These are phyloP conservation scores for Panus rudis DNA, from an alignment of 768 basidiomycete species.

Conservation along the genomic window DNA sequence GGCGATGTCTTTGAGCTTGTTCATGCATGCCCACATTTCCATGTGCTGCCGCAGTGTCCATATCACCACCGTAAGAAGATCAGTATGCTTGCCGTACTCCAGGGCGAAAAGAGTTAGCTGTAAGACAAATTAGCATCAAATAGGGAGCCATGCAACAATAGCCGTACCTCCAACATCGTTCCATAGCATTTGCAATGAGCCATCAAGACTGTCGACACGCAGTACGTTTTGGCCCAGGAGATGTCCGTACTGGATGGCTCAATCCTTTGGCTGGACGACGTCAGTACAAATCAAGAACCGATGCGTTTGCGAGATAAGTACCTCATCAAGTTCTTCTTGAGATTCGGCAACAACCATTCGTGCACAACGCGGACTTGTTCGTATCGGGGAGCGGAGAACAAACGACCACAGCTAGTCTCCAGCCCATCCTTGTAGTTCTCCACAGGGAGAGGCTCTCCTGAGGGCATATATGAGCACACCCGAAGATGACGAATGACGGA, in stretches of 20 bases:
- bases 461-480: neutral
- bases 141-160: neutral
- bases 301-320: neutral
- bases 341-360: slow-evolving; percentile 70
- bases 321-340: slow-evolving; percentile 48
- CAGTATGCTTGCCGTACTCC: slow-evolving; percentile 41
- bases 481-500: neutral
- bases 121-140: neutral
- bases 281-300: neutral
- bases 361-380: slow-evolving; percentile 67
- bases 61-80: slow-evolving; percentile 55
- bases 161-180: slow-evolving; percentile 59
- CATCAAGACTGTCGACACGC: slow-evolving; percentile 53
- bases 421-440: slow-evolving; percentile 11
- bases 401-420: slow-evolving; percentile 34
- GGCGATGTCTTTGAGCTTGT: slow-evolving; percentile 48
- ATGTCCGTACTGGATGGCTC: slow-evolving; percentile 5
- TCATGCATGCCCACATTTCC: slow-evolving; percentile 75
- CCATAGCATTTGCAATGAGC: slow-evolving; percentile 57
- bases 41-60: slow-evolving; percentile 66
- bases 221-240: slow-evolving; percentile 47
- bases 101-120: slow-evolving; percentile 37
- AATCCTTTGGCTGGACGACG: slow-evolving; percentile 1
- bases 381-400: slow-evolving; percentile 55
- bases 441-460: slow-evolving; percentile 8